These are phyloP conservation scores for Pseudodiploospora longispora DNA, from an alignment of 2,329 filamentous ascomycete species.

Conservation along the genomic window DNA sequence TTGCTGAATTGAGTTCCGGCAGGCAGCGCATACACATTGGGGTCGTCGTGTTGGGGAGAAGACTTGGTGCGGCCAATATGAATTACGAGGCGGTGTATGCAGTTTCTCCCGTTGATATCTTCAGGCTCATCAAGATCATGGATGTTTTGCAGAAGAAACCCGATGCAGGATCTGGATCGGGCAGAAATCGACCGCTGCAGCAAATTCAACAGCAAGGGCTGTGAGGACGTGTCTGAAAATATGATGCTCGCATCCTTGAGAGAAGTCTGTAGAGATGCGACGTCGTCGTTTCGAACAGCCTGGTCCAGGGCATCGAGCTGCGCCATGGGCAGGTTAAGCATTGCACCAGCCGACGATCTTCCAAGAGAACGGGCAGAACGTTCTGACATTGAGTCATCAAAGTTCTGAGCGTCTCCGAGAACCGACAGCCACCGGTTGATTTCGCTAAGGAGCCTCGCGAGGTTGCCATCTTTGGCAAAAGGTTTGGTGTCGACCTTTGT, in stretches of 20 bases:
- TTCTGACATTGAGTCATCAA: constrained; percentile 67
- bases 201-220: constrained; percentile 68
- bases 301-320: constrained; percentile 65
- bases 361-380: constrained; percentile 70
- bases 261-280: constrained; percentile 44
- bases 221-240: constrained; percentile 31
- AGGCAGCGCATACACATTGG: constrained; percentile 43
- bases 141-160: constrained; percentile 60
- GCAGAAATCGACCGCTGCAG: constrained; percentile 69
- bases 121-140: constrained; percentile 74
- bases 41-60: constrained; percentile 38
- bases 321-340: constrained; percentile 60
- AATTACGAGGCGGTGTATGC: constrained; percentile 85
- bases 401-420: constrained; percentile 67
- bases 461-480: constrained; percentile 67
- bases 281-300: constrained; percentile 62
- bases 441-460: constrained; percentile 40
- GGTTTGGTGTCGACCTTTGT: constrained; percentile 84
- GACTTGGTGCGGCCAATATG: constrained; percentile 74
- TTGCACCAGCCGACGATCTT: constrained; percentile 66
- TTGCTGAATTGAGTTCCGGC: constrained; percentile 48
- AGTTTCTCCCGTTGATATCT: constrained; percentile 91
- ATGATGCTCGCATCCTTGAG: constrained; percentile 49
- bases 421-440: constrained; percentile 91
- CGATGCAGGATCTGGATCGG: constrained; percentile 60